Evolutionary conservation across 108 stramenopile species (phyloP).

Genomic region (Cyclotella sp.): DNA sequence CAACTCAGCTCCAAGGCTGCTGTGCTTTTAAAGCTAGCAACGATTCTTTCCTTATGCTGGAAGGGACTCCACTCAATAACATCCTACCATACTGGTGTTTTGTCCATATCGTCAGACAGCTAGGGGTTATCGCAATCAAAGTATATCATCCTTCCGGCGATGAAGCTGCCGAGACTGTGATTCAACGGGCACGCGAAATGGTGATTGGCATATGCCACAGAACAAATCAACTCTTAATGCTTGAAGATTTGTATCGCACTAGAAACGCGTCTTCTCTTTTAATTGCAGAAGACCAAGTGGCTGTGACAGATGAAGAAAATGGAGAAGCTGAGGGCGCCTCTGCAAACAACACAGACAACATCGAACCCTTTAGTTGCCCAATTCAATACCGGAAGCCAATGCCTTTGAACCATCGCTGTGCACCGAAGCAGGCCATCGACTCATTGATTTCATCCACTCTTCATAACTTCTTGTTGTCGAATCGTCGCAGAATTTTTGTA

Average conservation of each 20-base stretch:
- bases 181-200: constrained; percentile 24
- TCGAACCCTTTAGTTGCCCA: constrained; percentile 61
- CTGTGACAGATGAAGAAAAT: constrained; percentile 16
- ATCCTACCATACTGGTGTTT: constrained; percentile 70
- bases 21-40: constrained; percentile 30
- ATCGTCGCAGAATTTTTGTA: constrained; percentile 67
- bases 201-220: constrained; percentile 52
- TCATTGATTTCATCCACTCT: constrained; percentile 69
- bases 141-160: constrained; percentile 75
- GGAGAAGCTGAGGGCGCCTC: neutral
- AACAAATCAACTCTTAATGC: constrained; percentile 72
- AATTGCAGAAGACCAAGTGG: constrained; percentile 35
- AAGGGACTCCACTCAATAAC: constrained; percentile 13
- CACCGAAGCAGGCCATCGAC: constrained; percentile 65
- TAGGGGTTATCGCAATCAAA: constrained; percentile 55
- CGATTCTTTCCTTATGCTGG: constrained; percentile 37
- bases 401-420: constrained; percentile 63
- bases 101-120: constrained; percentile 42
- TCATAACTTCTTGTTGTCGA: constrained; percentile 80
- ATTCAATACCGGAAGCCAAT: constrained; percentile 56
- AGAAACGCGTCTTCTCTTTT: constrained; percentile 60
- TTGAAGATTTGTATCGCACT: constrained; percentile 70
- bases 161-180: constrained; percentile 43
- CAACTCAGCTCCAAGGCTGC: constrained; percentile 22
- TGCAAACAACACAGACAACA: neutral